Evolutionary conservation across 2,329 filamentous ascomycete genomes (phyloP).

Genomic region (Hypoxylon sp.): DNA sequence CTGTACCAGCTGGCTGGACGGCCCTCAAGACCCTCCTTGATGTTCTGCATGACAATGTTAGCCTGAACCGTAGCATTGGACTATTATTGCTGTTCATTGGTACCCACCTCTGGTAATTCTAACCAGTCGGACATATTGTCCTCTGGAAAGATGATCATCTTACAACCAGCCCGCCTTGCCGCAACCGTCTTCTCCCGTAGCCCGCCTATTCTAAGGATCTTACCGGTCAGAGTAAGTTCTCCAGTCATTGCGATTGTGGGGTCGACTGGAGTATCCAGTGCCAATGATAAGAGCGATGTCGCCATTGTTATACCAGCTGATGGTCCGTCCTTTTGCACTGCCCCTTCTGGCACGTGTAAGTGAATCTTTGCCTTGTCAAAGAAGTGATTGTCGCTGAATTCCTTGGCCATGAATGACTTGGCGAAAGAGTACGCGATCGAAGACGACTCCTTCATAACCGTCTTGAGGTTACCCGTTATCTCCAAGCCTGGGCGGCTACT

Average conservation of each 20-base stretch:
- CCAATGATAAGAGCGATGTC: slow-evolving; percentile 89
- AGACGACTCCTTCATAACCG: slow-evolving; percentile 98
- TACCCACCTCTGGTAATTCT: slow-evolving; percentile 91
- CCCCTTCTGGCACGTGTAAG: slow-evolving; percentile 95
- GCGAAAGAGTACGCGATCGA: slow-evolving; percentile 96
- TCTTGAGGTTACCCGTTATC: slow-evolving; percentile 94
- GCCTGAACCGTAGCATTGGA: slow-evolving; percentile 37
- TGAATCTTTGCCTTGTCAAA: slow-evolving; percentile 97
- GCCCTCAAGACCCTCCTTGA: slow-evolving; percentile 95
- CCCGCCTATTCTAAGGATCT: slow-evolving; percentile 94
- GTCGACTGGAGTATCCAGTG: slow-evolving; percentile 81
- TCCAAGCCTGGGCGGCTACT: slow-evolving; percentile 84
- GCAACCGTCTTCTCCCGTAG: slow-evolving; percentile 97
- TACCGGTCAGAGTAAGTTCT: slow-evolving; percentile 95
- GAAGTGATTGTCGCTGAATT: slow-evolving; percentile 92
- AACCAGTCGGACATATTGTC: slow-evolving; percentile 98
- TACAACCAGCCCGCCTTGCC: slow-evolving; percentile 90
- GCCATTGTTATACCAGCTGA: slow-evolving; percentile 98
- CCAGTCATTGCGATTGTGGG: slow-evolving; percentile 98
- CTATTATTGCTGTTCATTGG: slow-evolving; percentile 20
- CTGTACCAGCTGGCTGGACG: slow-evolving; percentile 93
- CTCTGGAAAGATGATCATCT: slow-evolving; percentile 92
- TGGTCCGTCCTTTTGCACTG: slow-evolving; percentile 93
- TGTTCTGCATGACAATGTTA: slow-evolving; percentile 76
- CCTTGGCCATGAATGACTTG: slow-evolving; percentile 87